phyloP scores from a whole-genome alignment of 1,284 basidiomycete species.

The Neolentinus lepideus region DNA sequence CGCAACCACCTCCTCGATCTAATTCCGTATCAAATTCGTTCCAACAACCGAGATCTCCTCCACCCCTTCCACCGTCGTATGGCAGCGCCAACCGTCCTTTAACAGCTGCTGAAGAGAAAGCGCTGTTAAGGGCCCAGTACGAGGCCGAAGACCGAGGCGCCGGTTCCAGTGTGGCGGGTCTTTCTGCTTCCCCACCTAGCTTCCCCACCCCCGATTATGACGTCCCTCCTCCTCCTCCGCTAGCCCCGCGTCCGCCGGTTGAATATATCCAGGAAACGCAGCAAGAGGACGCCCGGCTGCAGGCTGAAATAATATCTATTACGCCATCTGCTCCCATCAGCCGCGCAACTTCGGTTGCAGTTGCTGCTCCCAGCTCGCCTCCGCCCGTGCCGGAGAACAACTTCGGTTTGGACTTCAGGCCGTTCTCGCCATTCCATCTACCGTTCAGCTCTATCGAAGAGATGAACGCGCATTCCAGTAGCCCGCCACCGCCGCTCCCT shows the following conservation, averaged over 20 bases:
- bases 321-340: conserved; percentile 5
- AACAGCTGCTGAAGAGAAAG: conserved; percentile 74
- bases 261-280: conserved; percentile 75
- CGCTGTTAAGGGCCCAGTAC: conserved; percentile 53
- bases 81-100: conserved; percentile 31
- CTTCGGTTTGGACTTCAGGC: conserved; percentile 17
- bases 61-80: conserved; percentile 17
- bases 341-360: conserved; percentile 8
- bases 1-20: conserved; percentile 13
- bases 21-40: conserved; percentile 22
- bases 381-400: not conserved
- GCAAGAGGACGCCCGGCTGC: conserved; percentile 51
- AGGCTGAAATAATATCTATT: conserved; percentile 1
- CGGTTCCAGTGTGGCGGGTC: conserved; percentile 10
- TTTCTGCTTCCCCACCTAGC: conserved; percentile 10
- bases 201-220: conserved; percentile 6
- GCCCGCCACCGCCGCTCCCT: conserved; percentile 23
- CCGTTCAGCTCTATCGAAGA: conserved; percentile 11
- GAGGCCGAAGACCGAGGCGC: conserved; percentile 40
- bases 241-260: conserved; percentile 64
- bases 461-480: conserved; percentile 9
- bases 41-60: conserved; percentile 8
- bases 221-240: conserved; percentile 45
- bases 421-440: conserved; percentile 18
- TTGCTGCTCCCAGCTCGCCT: not conserved